phyloP scores from a whole-genome alignment of 306 rosid genomes.

The Lathyrus oleraceus region DNA sequence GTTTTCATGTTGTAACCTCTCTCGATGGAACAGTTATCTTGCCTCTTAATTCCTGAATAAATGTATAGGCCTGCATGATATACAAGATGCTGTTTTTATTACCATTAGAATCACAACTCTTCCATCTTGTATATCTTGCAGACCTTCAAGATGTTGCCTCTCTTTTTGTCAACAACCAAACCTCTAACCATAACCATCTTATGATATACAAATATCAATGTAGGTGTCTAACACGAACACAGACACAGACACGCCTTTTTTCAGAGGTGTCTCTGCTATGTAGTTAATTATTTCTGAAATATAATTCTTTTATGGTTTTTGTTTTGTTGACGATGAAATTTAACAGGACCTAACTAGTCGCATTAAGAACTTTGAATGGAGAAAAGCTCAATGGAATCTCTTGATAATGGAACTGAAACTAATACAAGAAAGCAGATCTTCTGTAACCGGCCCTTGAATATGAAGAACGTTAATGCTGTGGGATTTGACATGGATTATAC shows the following conservation, averaged over 20 bases:
- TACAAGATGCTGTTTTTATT: not conserved
- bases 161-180: no score
- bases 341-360: constrained; percentile 55
- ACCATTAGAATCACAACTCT: constrained; percentile 2
- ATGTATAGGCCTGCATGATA: not conserved
- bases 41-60: not conserved
- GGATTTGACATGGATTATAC: constrained; percentile 99
- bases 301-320: not conserved
- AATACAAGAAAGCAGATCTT: constrained; percentile 76
- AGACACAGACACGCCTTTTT: not conserved
- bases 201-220: no score
- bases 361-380: constrained; percentile 53
- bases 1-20: not conserved
- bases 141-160: no score
- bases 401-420: constrained; percentile 53
- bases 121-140: not conserved
- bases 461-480: constrained; percentile 90
- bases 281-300: not conserved
- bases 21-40: not conserved
- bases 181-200: no score
- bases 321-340: not conserved
- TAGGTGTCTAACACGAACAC: no score
- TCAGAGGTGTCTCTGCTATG: not conserved
- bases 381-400: constrained; percentile 2
- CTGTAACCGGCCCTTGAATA: constrained; percentile 91